Evolutionary conservation across 768 basidiomycete genomes (phyloP), one percentile per base, ranked within the genome.

Genomic region (Podaxis sp.): DNA sequence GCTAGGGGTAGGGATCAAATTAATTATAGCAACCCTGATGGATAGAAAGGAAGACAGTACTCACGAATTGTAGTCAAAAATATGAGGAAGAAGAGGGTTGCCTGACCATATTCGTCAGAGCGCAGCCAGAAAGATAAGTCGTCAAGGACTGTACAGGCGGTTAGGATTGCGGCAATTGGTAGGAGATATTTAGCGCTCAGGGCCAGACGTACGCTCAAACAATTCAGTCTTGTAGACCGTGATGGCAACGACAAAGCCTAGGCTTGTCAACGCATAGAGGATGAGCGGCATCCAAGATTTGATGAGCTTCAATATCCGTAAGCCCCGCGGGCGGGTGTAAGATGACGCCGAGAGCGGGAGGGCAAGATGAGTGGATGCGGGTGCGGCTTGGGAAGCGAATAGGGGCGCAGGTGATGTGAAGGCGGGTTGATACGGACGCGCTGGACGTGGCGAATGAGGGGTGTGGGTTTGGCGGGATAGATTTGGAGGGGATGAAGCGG

Each of bases 41-140:
- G 36, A 47, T 59, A 19, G 25, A 51, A 40, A 50, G 29, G 59
- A 27, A 65, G 52, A 75, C 7, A 15, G n/a, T 5, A 40, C 92
- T 78, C 76, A 94, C 93, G 92, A 74, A 94, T 88, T 1, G 92
- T 94, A 55, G 92, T 94, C 63, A 94, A 72, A 73, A 94, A 92
- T 64, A 94, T 94, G 70, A 94, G 84, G 67, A 76, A 79, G 72
- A 92, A 94, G 56, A 97, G 85, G 65, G 90, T 84, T 60, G 85
- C 82, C 71, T 92, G 86, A 53, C 95, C 95, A 72, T 85, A 83
- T 63, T 84, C 82, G 72, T 93, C 87, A 37, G 79, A 81, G 69
- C 86, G 86, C 55, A 96, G 79, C 85, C 90, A 91, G 64, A 83
- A 82, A 29, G 94, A 88, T 38, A 96, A 80, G 41, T 87, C 77